These are phyloP conservation scores for Globisporangium alternatum DNA, from an alignment of 352 stramenopile genomes.

Conservation along the genomic window DNA sequence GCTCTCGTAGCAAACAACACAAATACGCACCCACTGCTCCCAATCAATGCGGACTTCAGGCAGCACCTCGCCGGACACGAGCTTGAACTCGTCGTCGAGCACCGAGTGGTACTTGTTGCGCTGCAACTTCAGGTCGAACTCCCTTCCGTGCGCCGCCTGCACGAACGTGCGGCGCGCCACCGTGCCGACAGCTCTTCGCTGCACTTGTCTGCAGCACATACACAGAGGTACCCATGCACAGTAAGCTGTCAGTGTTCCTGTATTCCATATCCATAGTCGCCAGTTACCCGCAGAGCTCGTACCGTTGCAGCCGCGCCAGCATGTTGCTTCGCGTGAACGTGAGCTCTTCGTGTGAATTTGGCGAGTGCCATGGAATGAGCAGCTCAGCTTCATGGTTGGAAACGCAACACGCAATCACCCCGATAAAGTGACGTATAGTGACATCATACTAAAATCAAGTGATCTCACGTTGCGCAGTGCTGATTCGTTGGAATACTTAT, in stretches of 20 bases:
- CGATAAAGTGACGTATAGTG: not conserved
- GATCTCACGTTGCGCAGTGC: not conserved
- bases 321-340: constrained; percentile 5
- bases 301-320: constrained; percentile 9
- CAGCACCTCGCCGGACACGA: constrained; percentile 52
- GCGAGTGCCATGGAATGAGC: not conserved
- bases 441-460: not conserved
- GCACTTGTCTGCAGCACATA: constrained; percentile 8
- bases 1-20: not conserved
- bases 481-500: constrained; percentile 3
- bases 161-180: constrained; percentile 38
- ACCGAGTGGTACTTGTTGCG: constrained; percentile 78
- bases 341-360: constrained; percentile 2
- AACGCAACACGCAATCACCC: constrained; percentile 5
- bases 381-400: not conserved
- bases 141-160: constrained; percentile 23
- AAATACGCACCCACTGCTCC: constrained; percentile 65
- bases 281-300: not conserved
- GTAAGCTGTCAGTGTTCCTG: not conserved
- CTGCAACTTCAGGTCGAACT: constrained; percentile 29
- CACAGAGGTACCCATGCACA: not conserved
- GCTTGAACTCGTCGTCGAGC: constrained; percentile 54
- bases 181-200: not conserved
- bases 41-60: constrained; percentile 66
- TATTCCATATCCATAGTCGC: not conserved